phyloP scores from a whole-genome alignment of 805 yeast genomes.

The Wickerhamiella vanderwaltii region DNA sequence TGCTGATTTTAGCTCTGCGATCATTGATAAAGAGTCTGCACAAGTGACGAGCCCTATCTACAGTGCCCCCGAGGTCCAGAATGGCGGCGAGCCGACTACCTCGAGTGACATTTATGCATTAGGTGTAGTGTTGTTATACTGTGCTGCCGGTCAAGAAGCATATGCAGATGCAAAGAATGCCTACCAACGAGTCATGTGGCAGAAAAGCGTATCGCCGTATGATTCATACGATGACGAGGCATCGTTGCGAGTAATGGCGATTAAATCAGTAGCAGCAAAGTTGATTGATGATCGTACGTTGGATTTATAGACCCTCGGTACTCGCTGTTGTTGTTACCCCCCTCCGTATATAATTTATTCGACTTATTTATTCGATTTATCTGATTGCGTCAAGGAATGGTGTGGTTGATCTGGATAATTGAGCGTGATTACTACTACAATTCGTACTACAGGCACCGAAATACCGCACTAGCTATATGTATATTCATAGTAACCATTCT shows the following conservation, averaged over 20 bases:
- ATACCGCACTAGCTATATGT: no score
- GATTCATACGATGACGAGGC: conserved; percentile 21
- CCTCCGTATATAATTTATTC: no score
- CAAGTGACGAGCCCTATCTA: conserved; percentile 31
- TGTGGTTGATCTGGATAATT: no score
- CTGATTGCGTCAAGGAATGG: no score
- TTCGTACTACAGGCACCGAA: no score
- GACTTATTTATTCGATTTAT: no score
- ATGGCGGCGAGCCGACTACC: conserved; percentile 24
- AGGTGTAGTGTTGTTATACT: conserved; percentile 35
- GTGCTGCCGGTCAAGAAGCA: conserved; percentile 38
- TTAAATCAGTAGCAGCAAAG: background rate
- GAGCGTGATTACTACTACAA: no score
- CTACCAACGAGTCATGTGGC: conserved; percentile 26
- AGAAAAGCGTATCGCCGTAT: conserved; percentile 22
- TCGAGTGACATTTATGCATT: conserved; percentile 37
- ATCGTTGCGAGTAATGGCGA: conserved; percentile 13
- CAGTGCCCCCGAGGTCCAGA: conserved; percentile 37
- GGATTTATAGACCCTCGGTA: no score
- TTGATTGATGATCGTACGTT: background rate
- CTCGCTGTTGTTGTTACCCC: no score
- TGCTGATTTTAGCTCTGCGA: conserved; percentile 35
- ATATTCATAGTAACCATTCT: no score
- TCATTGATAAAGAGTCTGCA: conserved; percentile 24
- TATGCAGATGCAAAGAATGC: conserved; percentile 27